A percentile compares a stretch with the other conserved stretches of the same genome.
phyloP scores from a whole-genome alignment of 2,329 filamentous ascomycete genomes.

The Cadophora sp. region DNA sequence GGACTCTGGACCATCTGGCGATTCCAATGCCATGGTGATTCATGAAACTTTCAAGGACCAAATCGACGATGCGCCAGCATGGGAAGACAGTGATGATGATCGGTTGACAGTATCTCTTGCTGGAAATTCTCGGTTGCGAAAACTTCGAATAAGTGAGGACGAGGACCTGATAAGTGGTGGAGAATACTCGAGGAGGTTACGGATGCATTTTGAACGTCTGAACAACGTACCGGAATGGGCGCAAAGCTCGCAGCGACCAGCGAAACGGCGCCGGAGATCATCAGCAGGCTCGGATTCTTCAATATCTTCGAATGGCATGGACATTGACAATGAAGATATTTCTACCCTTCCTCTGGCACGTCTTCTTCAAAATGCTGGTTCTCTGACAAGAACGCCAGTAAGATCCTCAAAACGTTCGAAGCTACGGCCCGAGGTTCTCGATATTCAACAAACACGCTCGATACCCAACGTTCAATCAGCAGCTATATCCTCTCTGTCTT shows the following conservation, averaged over 20 bases:
- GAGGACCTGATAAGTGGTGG: conserved; percentile 88
- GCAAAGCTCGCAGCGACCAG: conserved; percentile 55
- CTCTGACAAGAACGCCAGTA: conserved; percentile 59
- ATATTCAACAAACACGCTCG: conserved; percentile 89
- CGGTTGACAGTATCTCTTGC: conserved; percentile 83
- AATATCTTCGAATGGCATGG: conserved; percentile 52
- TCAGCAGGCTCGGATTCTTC: conserved; percentile 52
- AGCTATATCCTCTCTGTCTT: conserved; percentile 81
- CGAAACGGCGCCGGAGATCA: conserved; percentile 58
- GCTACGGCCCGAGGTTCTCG: conserved; percentile 84
- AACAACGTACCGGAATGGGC: conserved; percentile 69
- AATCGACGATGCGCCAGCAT: conserved; percentile 64
- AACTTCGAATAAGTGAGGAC: conserved; percentile 78
- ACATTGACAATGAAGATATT: conserved; percentile 63
- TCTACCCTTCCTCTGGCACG: conserved; percentile 79
- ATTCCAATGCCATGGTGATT: conserved; percentile 34
- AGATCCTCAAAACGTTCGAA: conserved; percentile 67
- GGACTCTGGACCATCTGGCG: conserved; percentile 45
- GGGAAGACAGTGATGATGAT: conserved; percentile 97
- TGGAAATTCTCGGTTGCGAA: conserved; percentile 75
- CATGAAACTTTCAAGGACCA: conserved; percentile 41
- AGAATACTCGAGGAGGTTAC: conserved; percentile 82
- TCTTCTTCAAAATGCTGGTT: conserved; percentile 77
- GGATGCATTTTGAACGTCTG: conserved; percentile 73
- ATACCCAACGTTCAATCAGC: conserved; percentile 81